These are phyloP conservation scores for Apophysomyces sp. DNA, from an alignment of 371 early-diverging fungal genomes.

Conservation along the genomic window DNA sequence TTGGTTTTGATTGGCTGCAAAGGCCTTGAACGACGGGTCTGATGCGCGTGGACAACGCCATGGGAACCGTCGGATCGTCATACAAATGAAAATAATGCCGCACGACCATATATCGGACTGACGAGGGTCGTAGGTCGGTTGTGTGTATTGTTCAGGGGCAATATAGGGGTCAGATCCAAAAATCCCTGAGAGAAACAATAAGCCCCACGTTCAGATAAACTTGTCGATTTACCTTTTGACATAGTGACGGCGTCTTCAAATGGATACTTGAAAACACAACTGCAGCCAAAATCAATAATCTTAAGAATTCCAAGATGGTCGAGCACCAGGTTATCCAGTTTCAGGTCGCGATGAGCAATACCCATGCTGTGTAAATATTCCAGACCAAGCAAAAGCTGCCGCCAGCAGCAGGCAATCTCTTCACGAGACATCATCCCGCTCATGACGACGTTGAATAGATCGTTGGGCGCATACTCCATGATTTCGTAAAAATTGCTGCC, in stretches of 20 bases:
- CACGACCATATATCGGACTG: constrained; percentile 75
- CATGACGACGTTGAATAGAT: constrained; percentile 75
- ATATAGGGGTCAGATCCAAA: constrained; percentile 91
- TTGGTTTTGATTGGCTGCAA: constrained; percentile 38
- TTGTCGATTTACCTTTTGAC: constrained; percentile 48
- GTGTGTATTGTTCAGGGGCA: constrained; percentile 82
- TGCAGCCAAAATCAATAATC: constrained; percentile 93
- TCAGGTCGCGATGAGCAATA: constrained; percentile 87
- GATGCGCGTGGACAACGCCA: constrained; percentile 61
- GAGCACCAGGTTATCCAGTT: constrained; percentile 84
- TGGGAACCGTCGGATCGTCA: constrained; percentile 75
- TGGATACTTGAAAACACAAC: constrained; percentile 72
- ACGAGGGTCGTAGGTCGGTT: constrained; percentile 63
- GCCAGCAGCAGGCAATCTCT: constrained; percentile 74
- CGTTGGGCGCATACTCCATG: constrained; percentile 83
- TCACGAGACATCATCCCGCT: constrained; percentile 64
- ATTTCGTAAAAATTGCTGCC: constrained; percentile 65
- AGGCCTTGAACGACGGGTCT: constrained; percentile 57
- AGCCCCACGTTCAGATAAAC: background rate
- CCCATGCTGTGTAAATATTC: constrained; percentile 73
- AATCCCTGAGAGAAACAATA: constrained; percentile 44
- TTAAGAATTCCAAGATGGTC: constrained; percentile 74
- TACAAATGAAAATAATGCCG: constrained; percentile 74
- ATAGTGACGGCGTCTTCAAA: constrained; percentile 56
- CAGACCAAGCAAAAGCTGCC: constrained; percentile 75